phyloP scores from a whole-genome alignment of 1,284 basidiomycete species.

The Cutaneotrichosporon sp. region DNA sequence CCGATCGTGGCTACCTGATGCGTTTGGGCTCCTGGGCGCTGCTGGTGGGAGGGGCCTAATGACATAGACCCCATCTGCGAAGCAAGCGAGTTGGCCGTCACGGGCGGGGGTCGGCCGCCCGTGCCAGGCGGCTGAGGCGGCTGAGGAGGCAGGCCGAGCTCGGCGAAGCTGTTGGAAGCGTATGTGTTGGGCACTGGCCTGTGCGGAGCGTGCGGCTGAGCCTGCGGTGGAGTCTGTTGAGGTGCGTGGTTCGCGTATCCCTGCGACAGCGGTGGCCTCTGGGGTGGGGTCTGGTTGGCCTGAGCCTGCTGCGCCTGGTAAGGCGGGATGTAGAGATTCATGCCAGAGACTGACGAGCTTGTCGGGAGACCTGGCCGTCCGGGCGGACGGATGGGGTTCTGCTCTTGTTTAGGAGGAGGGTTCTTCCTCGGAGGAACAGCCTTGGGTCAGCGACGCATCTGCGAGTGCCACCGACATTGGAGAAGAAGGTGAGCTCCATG shows the following conservation, averaged over 20 bases:
- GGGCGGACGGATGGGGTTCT: background rate
- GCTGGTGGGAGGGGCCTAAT: slow-evolving; percentile 27
- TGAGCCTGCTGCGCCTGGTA: slow-evolving; percentile 27
- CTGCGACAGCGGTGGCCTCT: background rate
- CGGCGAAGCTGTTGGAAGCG: slow-evolving; percentile 34
- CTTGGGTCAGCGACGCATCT: slow-evolving; percentile 26
- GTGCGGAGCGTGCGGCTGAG: background rate
- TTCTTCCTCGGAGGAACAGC: slow-evolving; percentile 32
- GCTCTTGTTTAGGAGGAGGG: slow-evolving; percentile 39
- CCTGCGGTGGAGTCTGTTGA: background rate
- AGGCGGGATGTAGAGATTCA: slow-evolving; percentile 50
- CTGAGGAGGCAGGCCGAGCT: slow-evolving; percentile 43
- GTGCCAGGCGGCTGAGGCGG: slow-evolving; percentile 17
- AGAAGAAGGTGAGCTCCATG: slow-evolving; percentile 92
- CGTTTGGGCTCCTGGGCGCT: slow-evolving; percentile 7
- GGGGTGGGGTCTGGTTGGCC: background rate
- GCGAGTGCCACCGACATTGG: slow-evolving; percentile 67
- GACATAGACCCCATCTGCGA: slow-evolving; percentile 44
- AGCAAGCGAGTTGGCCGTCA: slow-evolving; percentile 37
- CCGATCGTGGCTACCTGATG: slow-evolving; percentile 6
- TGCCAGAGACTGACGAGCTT: slow-evolving; percentile 46
- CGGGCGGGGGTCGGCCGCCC: slow-evolving; percentile 6
- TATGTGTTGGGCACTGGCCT: background rate
- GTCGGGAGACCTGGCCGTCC: slow-evolving; percentile 28
- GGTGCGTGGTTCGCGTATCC: background rate